These are phyloP conservation scores for Colletotrichum phormii DNA, from an alignment of 2,329 filamentous ascomycete genomes.

Conservation along the genomic window DNA sequence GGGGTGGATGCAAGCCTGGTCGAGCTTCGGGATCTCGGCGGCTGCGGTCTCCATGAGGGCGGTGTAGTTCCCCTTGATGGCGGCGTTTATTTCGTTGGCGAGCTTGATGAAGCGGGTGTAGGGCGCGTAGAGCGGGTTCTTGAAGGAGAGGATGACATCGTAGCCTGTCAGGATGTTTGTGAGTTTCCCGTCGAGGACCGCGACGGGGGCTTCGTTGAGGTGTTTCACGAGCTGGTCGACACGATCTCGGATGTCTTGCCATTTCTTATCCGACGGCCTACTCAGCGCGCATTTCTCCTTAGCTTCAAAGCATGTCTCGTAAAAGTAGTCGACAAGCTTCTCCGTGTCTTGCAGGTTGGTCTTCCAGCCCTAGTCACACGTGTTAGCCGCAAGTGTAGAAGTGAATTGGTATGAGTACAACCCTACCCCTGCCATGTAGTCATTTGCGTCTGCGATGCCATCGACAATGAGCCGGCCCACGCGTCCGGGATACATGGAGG, in stretches of 20 bases:
- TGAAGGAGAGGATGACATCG: constrained; percentile 46
- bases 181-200: constrained; percentile 38
- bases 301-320: constrained; percentile 49
- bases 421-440: constrained; percentile 49
- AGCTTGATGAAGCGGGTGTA: constrained; percentile 35
- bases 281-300: constrained; percentile 46
- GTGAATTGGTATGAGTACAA: neutral
- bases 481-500: constrained; percentile 49
- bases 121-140: constrained; percentile 46
- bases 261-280: constrained; percentile 40
- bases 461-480: constrained; percentile 57
- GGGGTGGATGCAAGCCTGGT: constrained; percentile 21
- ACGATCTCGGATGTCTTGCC: constrained; percentile 46
- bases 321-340: constrained; percentile 47
- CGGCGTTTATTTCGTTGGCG: constrained; percentile 38
- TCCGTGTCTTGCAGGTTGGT: constrained; percentile 53
- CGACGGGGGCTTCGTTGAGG: constrained; percentile 44
- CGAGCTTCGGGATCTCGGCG: neutral
- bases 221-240: constrained; percentile 45
- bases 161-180: constrained; percentile 45
- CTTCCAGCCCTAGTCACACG: constrained; percentile 45
- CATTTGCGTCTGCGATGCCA: constrained; percentile 50
- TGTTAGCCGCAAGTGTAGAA: neutral
- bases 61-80: constrained; percentile 46
- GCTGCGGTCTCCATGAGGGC: neutral